Base-by-base conservation (phyloP, 2,329 filamentous ascomycete species). In the Coleophoma cylindrospora region DNA sequence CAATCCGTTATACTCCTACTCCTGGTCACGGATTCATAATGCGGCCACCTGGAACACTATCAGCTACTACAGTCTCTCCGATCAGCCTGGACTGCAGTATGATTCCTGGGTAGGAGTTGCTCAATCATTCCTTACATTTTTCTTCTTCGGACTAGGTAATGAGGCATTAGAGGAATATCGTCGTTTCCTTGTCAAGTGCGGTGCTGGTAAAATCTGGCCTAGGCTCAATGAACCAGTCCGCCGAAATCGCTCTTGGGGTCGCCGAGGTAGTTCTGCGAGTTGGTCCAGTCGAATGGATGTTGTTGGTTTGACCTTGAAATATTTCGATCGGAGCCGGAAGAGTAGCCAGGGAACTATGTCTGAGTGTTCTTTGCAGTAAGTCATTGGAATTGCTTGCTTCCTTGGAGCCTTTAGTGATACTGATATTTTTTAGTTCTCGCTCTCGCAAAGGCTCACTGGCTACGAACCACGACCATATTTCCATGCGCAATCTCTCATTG, bases 101-200 rank as follows among this genome's bases (percentile, higher is more conserved):
- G 78, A 84, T 59, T 74, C 76, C 32, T 87, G 80, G 79, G 70
- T 78, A 17, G 74, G 77, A 43, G 67, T 85, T 10, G 71, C 61
- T 0, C 69, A 74, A 3, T 79, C 77, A 0, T 73, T 78, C 51
- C 51, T 82, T 22, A 66, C 81, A 12, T 87, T 87, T 60, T 47
- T 77, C n/a, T 78, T 84, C 58, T 86, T 86, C 56, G 84, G 84
- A 9, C 75, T 82, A 14, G 84, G 83, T 32, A 70, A 69, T 22
- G 84, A 87, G 58, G 83, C 83, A 0, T 67, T 70, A 4, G 67
- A 69, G 21, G 76, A 80, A 64, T 85, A 84, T 60, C 44, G 57
- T 11, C 47, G 21, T 3, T 49, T 49, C 4, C 19, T 61, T 5
- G 51, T 59, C 6, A 54, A 47, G 13, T 21, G 54, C 17, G 63